These are phyloP conservation scores for Saksenaea oblongispora DNA, from an alignment of 371 early-diverging fungal species.

Conservation along the genomic window DNA sequence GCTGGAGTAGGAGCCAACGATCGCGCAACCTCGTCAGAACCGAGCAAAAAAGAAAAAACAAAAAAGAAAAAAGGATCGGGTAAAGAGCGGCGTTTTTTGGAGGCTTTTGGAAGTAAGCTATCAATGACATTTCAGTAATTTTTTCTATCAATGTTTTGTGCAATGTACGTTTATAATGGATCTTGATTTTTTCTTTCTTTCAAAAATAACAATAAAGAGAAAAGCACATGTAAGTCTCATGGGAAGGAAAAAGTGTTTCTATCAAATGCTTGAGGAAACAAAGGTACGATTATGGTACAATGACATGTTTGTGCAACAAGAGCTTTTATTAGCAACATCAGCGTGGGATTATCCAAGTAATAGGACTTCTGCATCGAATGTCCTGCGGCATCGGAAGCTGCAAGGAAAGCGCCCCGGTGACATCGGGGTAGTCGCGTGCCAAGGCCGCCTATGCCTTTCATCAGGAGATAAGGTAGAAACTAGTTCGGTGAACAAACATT, in stretches of 20 bases:
- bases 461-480: too few relatives aligned
- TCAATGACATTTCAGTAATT: constrained; percentile 24
- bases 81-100: constrained; percentile 11
- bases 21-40: constrained; percentile 1
- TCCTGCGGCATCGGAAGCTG: too few relatives aligned
- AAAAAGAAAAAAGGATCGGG: constrained; percentile 21
- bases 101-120: constrained; percentile 26
- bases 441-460: too few relatives aligned
- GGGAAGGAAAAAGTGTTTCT: neutral
- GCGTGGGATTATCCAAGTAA: too few relatives aligned
- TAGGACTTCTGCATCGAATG: too few relatives aligned
- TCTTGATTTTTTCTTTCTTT: constrained; percentile 1
- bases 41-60: constrained; percentile 14
- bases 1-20: neutral
- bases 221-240: neutral
- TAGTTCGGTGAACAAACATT: too few relatives aligned
- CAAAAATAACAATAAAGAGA: neutral
- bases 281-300: too few relatives aligned
- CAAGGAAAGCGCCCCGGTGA: too few relatives aligned
- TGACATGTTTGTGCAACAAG: too few relatives aligned
- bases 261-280: neutral
- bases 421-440: too few relatives aligned
- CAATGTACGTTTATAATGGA: constrained; percentile 5
- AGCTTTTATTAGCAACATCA: too few relatives aligned
- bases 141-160: neutral